phyloP scores from a whole-genome alignment of 1,284 basidiomycete genomes.

The Ustilago bromivora region DNA sequence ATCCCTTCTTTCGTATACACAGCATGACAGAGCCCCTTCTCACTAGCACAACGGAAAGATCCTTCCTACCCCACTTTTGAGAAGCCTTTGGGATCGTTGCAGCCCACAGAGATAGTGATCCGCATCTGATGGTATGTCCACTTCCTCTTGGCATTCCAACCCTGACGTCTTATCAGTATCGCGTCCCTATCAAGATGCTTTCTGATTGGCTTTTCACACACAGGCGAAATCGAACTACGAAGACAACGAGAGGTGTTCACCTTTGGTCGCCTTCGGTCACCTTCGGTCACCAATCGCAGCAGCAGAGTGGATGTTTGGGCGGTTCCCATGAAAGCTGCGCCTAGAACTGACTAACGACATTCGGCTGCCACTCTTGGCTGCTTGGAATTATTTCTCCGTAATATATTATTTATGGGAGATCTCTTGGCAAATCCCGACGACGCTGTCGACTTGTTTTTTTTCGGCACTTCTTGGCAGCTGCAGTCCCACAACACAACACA shows the following conservation, averaged over 20 bases:
- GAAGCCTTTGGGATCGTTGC: neutral
- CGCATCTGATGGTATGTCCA: neutral
- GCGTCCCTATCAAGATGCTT: neutral
- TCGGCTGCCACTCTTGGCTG: neutral
- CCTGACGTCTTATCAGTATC: conserved; percentile 14
- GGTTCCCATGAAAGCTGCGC: neutral
- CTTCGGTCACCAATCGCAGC: too few relatives aligned
- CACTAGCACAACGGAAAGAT: too few relatives aligned
- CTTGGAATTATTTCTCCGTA: neutral
- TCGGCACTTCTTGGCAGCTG: conserved; percentile 4
- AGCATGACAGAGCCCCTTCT: too few relatives aligned
- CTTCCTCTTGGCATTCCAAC: conserved; percentile 17
- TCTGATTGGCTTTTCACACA: neutral
- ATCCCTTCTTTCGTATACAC: too few relatives aligned
- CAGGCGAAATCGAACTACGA: too few relatives aligned
- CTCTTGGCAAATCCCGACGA: neutral
- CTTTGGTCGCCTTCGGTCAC: too few relatives aligned
- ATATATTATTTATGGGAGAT: neutral
- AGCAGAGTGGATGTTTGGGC: neutral
- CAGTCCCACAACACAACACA: neutral
- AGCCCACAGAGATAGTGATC: neutral
- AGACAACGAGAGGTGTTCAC: too few relatives aligned
- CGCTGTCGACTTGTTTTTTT: neutral
- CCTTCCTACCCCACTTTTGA: neutral
- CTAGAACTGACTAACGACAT: neutral